A percentile compares a stretch with the other conserved stretches of the same genome.
phyloP scores from a whole-genome alignment of 1,284 basidiomycete species.

The Heterobasidion annosum region DNA sequence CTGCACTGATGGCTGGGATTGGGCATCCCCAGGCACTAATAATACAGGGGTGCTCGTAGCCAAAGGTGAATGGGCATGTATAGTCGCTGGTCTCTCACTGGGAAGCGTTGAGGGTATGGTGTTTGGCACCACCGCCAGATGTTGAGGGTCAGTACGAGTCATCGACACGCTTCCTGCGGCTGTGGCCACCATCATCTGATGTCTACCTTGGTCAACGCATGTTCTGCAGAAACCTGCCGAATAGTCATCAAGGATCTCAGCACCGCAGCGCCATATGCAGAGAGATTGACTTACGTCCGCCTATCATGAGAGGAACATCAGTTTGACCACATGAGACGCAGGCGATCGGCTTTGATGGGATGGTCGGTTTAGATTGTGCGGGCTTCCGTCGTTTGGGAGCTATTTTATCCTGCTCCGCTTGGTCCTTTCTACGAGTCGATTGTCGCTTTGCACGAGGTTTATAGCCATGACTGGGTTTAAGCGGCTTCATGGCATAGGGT shows the following conservation, averaged over 20 bases:
- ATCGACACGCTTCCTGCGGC: not conserved
- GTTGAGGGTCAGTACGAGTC: not conserved
- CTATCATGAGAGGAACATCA: slow-evolving; percentile 63
- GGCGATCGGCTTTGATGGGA: slow-evolving; percentile 29
- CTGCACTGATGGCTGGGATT: slow-evolving; percentile 2
- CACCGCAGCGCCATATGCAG: not conserved
- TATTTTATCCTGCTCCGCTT: slow-evolving; percentile 15
- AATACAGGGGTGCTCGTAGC: not conserved
- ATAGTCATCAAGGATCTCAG: slow-evolving; percentile 1
- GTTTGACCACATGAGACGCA: slow-evolving; percentile 52
- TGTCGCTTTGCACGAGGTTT: slow-evolving; percentile 6
- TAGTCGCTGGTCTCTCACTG: not conserved
- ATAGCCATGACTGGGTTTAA: slow-evolving; percentile 26
- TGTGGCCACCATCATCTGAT: not conserved
- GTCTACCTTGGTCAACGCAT: slow-evolving; percentile 30
- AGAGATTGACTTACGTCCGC: slow-evolving; percentile 45
- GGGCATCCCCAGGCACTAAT: not conserved
- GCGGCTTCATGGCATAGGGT: slow-evolving; percentile 41
- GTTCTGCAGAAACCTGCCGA: slow-evolving; percentile 27
- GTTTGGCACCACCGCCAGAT: too few species aligned
- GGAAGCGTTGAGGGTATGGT: too few species aligned
- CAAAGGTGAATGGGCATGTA: not conserved
- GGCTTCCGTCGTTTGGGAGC: slow-evolving; percentile 15
- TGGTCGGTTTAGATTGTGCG: slow-evolving; percentile 15
- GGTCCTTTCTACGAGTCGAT: not conserved